A percentile compares a stretch with the other conserved stretches of the same genome.
These are phyloP conservation scores for Colletotrichum caudatum DNA, from an alignment of 2,329 filamentous ascomycete genomes.

Conservation along the genomic window DNA sequence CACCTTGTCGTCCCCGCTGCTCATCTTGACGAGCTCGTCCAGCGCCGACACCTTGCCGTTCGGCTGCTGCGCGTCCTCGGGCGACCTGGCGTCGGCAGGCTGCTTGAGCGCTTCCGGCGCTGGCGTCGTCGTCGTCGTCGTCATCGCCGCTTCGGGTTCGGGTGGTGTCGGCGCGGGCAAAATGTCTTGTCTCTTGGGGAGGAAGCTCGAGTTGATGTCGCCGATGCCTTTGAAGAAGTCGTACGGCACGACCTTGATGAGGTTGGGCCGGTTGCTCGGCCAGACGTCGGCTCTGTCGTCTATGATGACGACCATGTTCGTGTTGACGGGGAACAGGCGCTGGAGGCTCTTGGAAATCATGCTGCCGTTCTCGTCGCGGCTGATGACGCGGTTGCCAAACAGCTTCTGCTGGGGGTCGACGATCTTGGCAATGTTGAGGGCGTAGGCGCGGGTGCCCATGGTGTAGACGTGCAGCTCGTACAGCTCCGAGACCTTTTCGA, in stretches of 20 bases:
- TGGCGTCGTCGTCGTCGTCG: neutral
- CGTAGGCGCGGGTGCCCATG: constrained; percentile 98
- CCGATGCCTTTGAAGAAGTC: constrained; percentile 99
- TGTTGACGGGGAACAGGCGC: constrained; percentile 93
- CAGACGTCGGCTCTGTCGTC: constrained; percentile 97
- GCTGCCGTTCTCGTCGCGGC: constrained; percentile 95
- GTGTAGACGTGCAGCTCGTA: constrained; percentile 99
- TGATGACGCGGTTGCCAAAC: constrained; percentile 95
- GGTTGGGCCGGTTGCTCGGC: constrained; percentile 88
- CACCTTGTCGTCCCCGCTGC: constrained; percentile 74
- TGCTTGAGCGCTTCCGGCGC: constrained; percentile 4
- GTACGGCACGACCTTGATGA: constrained; percentile 95
- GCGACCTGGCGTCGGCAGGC: neutral
- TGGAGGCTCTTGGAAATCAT: constrained; percentile 91
- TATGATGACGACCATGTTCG: constrained; percentile 99
- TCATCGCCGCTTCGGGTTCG: neutral
- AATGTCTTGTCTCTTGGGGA: constrained; percentile 80
- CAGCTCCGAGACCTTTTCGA: constrained; percentile 79
- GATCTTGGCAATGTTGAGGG: constrained; percentile 89
- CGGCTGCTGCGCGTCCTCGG: neutral
- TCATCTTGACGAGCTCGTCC: constrained; percentile 83
- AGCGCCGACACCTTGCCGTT: constrained; percentile 60
- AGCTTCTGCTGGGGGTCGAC: constrained; percentile 90
- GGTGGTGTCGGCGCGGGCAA: constrained; percentile 48
- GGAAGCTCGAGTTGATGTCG: constrained; percentile 97